These are phyloP conservation scores for Psilocybe tampanensis DNA, from an alignment of 768 basidiomycete genomes.

Conservation along the genomic window DNA sequence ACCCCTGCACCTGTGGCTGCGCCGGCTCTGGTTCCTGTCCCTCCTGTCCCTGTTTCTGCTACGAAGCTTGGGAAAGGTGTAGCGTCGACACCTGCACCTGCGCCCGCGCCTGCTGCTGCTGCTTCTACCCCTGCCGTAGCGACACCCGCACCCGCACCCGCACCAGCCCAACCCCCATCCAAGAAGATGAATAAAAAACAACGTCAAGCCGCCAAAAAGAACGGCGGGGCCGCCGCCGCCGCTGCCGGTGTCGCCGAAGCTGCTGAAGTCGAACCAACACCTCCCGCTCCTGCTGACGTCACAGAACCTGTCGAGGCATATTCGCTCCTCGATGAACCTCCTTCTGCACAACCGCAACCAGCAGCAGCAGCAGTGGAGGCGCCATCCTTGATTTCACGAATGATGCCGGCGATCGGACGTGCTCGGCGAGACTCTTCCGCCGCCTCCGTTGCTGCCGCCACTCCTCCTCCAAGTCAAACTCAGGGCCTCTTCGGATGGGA, in stretches of 20 bases:
- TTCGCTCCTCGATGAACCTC: not conserved
- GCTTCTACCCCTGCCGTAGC: not conserved
- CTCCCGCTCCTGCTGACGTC: constrained; percentile 3
- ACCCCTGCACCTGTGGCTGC: no score
- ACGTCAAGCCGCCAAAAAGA: constrained; percentile 27
- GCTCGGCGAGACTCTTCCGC: constrained; percentile 2
- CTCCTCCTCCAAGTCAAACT: no score
- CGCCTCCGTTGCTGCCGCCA: no score
- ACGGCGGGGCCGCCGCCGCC: constrained; percentile 12
- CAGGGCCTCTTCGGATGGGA: no score
- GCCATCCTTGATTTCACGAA: constrained; percentile 10
- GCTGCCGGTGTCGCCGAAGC: no score
- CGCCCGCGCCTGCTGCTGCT: not conserved
- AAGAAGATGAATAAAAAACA: constrained; percentile 36
- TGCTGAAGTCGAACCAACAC: constrained; percentile 8
- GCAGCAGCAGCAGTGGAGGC: constrained; percentile 2
- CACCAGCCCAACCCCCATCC: constrained; percentile 5
- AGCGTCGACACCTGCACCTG: not conserved
- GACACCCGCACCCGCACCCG: not conserved
- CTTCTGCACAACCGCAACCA: not conserved
- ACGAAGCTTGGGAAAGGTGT: no score
- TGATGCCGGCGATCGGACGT: constrained; percentile 14
- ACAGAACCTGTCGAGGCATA: constrained; percentile 14
- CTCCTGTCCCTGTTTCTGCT: no score
- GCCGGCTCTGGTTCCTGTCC: no score